These are phyloP conservation scores for Kwoniella bestiolae DNA, from an alignment of 768 basidiomycete species.

Conservation along the genomic window DNA sequence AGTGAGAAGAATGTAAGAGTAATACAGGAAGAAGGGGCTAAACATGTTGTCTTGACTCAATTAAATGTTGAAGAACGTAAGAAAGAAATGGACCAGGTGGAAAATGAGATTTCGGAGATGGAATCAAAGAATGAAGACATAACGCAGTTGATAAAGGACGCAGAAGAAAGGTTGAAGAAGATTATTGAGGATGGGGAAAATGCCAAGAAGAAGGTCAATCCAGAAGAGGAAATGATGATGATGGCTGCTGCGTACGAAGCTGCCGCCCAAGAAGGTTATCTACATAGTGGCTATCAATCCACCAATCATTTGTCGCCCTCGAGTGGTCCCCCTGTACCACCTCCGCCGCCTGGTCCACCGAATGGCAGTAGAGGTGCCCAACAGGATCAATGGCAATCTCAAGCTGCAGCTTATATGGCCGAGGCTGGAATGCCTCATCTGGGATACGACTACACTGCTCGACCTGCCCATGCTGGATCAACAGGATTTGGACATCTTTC, in stretches of 20 bases:
- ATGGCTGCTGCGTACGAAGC: constrained; percentile 52
- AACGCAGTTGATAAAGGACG: constrained; percentile 71
- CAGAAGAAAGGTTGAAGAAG: constrained; percentile 65
- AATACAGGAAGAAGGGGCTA: constrained; percentile 64
- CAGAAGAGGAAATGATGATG: constrained; percentile 56
- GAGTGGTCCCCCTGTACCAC: constrained; percentile 17
- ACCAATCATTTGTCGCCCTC: too few species aligned
- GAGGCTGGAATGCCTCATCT: constrained; percentile 54
- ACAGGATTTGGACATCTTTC: constrained; percentile 36
- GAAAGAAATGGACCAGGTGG: constrained; percentile 61
- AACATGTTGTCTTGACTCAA: constrained; percentile 66
- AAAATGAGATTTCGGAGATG: constrained; percentile 63
- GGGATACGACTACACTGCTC: constrained; percentile 45
- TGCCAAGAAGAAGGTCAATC: constrained; percentile 39
- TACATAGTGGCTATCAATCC: constrained; percentile 24
- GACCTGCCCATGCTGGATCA: constrained; percentile 24
- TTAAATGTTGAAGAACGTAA: constrained; percentile 66
- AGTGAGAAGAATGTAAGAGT: constrained; percentile 68
- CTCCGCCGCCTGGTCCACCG: constrained; percentile 7
- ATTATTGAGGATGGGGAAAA: constrained; percentile 67
- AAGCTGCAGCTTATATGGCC: constrained; percentile 54
- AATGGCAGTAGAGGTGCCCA: background rate
- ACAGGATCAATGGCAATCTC: constrained; percentile 52
- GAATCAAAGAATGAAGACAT: constrained; percentile 61
- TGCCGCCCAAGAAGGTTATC: constrained; percentile 50